Evolutionary conservation across 2,329 filamentous ascomycete genomes (phyloP).

Genomic region (Monosporascus sp.): DNA sequence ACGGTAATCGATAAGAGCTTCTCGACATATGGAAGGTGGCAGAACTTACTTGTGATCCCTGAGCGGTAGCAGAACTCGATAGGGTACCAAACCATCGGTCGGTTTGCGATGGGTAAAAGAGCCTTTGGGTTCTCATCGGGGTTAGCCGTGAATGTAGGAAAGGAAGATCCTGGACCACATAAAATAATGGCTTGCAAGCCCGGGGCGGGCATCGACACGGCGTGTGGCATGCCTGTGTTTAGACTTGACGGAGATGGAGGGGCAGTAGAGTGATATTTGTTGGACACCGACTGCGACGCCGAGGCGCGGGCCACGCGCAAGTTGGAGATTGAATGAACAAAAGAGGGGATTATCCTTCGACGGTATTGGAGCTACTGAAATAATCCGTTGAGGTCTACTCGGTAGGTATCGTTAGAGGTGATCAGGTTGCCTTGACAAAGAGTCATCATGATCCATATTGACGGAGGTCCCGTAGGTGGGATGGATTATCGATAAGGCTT

Average conservation of each 20-base stretch:
- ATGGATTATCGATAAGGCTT: not conserved
- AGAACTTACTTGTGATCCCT: slow-evolving; percentile 63
- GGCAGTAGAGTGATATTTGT: not conserved
- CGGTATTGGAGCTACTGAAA: no score
- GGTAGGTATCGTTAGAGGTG: no score
- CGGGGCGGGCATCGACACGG: slow-evolving; percentile 64
- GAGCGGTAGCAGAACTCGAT: slow-evolving; percentile 81
- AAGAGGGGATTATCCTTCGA: no score
- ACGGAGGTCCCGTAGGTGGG: not conserved
- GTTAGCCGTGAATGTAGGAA: slow-evolving; percentile 76
- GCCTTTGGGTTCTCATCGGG: slow-evolving; percentile 79
- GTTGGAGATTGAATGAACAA: no score
- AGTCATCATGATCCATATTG: not conserved
- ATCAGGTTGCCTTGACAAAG: not conserved
- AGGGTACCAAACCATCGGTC: slow-evolving; percentile 87
- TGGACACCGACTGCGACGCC: no score
- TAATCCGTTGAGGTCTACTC: no score
- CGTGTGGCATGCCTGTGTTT: slow-evolving; percentile 63
- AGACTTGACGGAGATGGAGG: slow-evolving; percentile 9
- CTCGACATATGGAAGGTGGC: not conserved
- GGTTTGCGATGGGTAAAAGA: slow-evolving; percentile 74
- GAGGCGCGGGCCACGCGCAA: no score
- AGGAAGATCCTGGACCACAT: slow-evolving; percentile 75
- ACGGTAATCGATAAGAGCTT: not conserved
- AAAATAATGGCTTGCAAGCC: slow-evolving; percentile 80